Base-by-base conservation (phyloP, 129 eudicot species). In the Centella asiatica region DNA sequence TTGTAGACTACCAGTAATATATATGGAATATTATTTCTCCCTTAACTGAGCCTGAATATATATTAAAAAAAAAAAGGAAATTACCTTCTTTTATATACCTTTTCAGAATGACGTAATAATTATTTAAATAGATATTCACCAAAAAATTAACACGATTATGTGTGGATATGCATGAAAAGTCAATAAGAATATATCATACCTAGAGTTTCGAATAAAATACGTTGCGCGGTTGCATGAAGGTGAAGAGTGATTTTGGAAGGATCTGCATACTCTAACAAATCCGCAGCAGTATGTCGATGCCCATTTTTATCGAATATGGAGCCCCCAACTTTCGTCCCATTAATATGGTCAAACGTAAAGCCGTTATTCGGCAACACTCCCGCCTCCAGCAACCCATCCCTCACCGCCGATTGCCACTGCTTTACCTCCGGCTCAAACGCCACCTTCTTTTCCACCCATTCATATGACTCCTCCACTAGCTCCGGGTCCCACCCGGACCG, bases 271-370 rank as follows among this genome's bases (percentile, higher is more conserved):
- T 86, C 93, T 26, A 90, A 57, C 52, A 90, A 74, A 50, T 90
- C 97, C 1, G 97, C 97, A 19, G 95, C 95, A 18, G 93, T 83
- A 55, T 90, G 95, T 36, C 97, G 53, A 23, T 66, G 59, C 14
- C 97, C 97, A 22, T 77, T 58, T 12, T 57, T 28, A 60, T 90
- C 97, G 61, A 90, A 90, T 12, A 81, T 86, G 28, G 85, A 73
- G 12, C 95, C 97, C 18, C 97, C 97, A 26, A 79, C 65, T 72
- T 90, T 90, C 2, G 97, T 90, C 33, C 97, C 97, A 18, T 52
- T 26, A 4, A 81, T 18, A 57, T 90, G 95, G 0, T 90, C 95
- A 45, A 31, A 81, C 24, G 85, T 76, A 54, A 74, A 90, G 6
- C 89, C 93, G 19, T 78, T 86, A 64, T 78, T 8, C 5, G 97